phyloP scores from a whole-genome alignment of 805 yeast genomes.

The Yarrowia sp. region DNA sequence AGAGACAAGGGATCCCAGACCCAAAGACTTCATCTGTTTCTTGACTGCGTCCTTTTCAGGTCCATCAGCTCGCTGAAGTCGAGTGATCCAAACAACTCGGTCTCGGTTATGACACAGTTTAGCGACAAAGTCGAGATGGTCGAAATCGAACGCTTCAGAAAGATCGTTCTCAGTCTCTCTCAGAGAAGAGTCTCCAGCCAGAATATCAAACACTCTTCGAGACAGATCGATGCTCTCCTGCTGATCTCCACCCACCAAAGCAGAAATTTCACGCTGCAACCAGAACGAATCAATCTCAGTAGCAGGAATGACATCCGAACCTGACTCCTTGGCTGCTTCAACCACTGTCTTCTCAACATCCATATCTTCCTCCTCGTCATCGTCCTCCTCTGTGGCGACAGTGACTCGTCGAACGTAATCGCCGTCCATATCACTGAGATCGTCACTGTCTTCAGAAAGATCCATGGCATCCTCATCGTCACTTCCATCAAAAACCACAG shows the following conservation, averaged over 20 bases:
- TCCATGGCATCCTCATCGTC: slow-evolving; percentile 47
- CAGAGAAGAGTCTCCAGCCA: slow-evolving; percentile 53
- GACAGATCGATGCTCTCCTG: slow-evolving; percentile 54
- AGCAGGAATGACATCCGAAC: slow-evolving; percentile 48
- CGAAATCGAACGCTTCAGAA: slow-evolving; percentile 59
- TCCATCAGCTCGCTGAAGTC: slow-evolving; percentile 52
- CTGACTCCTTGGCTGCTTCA: slow-evolving; percentile 4
- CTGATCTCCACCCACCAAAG: slow-evolving; percentile 51
- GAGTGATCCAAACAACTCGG: slow-evolving; percentile 62
- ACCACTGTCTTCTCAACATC: slow-evolving; percentile 22
- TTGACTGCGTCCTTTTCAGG: slow-evolving; percentile 52
- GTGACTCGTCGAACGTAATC: slow-evolving; percentile 43
- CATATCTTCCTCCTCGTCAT: slow-evolving; percentile 35
- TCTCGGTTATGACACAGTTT: slow-evolving; percentile 59
- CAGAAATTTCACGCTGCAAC: slow-evolving; percentile 60
- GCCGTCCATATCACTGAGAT: slow-evolving; percentile 44
- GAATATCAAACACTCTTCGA: slow-evolving; percentile 51
- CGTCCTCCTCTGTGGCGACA: slow-evolving; percentile 41
- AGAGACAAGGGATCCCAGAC: slow-evolving; percentile 53
- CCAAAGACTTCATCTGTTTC: slow-evolving; percentile 56
- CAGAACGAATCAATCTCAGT: slow-evolving; percentile 58
- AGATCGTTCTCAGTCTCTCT: slow-evolving; percentile 63
- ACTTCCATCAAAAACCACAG: slow-evolving; percentile 54
- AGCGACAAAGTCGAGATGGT: slow-evolving; percentile 59
- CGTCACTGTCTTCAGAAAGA: slow-evolving; percentile 45